phyloP scores from a whole-genome alignment of 352 stramenopile genomes.

The Globisporangium spinosum region DNA sequence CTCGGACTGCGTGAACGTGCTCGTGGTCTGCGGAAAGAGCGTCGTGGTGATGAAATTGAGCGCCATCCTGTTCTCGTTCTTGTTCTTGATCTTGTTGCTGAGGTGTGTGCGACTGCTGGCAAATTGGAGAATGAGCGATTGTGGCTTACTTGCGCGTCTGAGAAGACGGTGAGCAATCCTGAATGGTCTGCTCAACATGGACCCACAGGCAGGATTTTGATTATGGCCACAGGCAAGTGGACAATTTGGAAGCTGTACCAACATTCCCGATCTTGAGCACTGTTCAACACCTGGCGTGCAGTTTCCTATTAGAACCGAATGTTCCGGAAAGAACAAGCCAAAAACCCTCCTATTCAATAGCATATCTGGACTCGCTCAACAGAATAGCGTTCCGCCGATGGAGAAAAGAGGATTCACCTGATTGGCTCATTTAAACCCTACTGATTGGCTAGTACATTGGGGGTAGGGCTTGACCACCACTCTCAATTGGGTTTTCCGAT shows the following conservation, averaged over 20 bases:
- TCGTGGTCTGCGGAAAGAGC: constrained; percentile 16
- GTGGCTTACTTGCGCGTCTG: background rate
- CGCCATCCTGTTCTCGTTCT: constrained; percentile 1
- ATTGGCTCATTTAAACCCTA: too few relatives aligned
- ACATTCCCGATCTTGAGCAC: background rate
- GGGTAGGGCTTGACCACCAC: too few relatives aligned
- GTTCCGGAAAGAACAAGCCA: background rate
- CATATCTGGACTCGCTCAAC: background rate
- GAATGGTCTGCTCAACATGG: background rate
- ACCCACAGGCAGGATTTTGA: background rate
- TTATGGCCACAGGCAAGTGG: background rate
- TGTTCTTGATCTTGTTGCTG: background rate
- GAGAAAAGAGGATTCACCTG: background rate
- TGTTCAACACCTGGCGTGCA: too few relatives aligned
- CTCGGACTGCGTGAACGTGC: constrained; percentile 4
- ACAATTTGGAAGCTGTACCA: background rate
- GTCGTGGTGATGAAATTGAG: constrained; percentile 15
- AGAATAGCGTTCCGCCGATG: background rate
- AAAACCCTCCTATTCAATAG: background rate
- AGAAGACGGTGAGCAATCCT: background rate
- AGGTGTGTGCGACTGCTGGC: background rate
- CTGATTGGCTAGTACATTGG: too few relatives aligned
- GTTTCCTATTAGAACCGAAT: background rate
- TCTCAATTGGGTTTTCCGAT: too few relatives aligned
- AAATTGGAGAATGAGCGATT: background rate